phyloP scores from a whole-genome alignment of 208 protist genomes.

The Leishmania gerbilli region DNA sequence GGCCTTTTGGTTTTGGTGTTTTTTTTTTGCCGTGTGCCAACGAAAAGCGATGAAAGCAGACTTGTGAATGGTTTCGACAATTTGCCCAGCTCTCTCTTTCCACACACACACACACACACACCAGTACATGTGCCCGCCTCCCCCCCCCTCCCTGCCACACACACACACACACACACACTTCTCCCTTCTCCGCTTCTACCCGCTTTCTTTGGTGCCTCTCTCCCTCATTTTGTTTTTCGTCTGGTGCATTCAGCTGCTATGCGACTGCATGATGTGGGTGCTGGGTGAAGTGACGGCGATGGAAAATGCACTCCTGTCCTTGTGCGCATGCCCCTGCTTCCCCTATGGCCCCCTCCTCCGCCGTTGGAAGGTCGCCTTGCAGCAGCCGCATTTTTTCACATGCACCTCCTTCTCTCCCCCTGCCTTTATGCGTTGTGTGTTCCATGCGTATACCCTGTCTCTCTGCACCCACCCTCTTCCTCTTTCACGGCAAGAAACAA shows the following conservation, averaged over 20 bases:
- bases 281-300: neutral
- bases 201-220: neutral
- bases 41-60: neutral
- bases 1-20: neutral
- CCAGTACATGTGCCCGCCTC: neutral
- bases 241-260: neutral
- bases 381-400: neutral
- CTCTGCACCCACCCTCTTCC: neutral
- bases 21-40: neutral
- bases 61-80: neutral
- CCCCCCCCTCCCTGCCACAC: neutral
- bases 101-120: slow-evolving; percentile 7
- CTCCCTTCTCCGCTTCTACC: neutral
- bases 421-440: neutral
- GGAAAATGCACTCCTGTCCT: neutral
- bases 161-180: slow-evolving; percentile 8
- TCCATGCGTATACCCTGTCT: neutral
- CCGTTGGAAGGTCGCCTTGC: neutral
- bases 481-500: too few relatives aligned
- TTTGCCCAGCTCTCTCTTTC: neutral
- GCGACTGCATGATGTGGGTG: neutral
- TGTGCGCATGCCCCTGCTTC: neutral
- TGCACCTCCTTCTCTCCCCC: neutral
- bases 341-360: neutral
- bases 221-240: neutral